Base-by-base conservation (phyloP, 2,329 filamentous ascomycete genomes). In the Curvularia hawaiiensis region DNA sequence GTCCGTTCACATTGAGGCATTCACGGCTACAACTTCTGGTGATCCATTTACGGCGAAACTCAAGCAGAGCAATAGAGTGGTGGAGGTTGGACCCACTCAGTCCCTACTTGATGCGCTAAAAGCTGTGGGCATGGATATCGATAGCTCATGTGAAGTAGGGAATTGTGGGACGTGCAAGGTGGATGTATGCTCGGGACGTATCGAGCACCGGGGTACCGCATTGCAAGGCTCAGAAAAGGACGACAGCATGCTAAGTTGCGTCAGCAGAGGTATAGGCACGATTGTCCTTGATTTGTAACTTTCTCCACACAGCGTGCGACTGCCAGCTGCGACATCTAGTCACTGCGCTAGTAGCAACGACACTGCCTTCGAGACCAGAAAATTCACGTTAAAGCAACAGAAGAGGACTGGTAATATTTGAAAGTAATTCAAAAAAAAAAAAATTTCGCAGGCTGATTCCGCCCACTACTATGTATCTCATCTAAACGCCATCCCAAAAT, bases 1-100 rank as follows among this genome's bases (percentile, higher is more conserved):
- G 0, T 84, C 86, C 40, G 77, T 88, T 1, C 86, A 89, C 68
- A 85, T 82, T 56, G 87, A 89, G 69, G 82, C 83, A 0, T 89
- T 89, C 59, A 75, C 77, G 1, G 82, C 83, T 1, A 79, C 82
- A 20, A 76, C 79, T 0, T 79, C 79, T 0, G 86, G 86, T 0
- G 84, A 88, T 63, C 82, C 85, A 0, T 89, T 89, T 60, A 82
- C 84, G 40, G 86, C 78, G 0, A 79, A 84, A 46, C 78, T 89
- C 0, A 70, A 72, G 7, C 81, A 83, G 52, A 65, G 69, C 39
- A 57, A 69, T 46, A 79, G 74, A 61, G 71, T 75, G 1, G 58
- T 89, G 7, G 71, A 78, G 16, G 83, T 82, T 0, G 75, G 70
- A 1, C 72, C 75, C 0, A 72, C 78, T 3, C 71, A 79, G 45